Evolutionary conservation across 768 basidiomycete species (phyloP).

Genomic region (Termitomyces sp.): DNA sequence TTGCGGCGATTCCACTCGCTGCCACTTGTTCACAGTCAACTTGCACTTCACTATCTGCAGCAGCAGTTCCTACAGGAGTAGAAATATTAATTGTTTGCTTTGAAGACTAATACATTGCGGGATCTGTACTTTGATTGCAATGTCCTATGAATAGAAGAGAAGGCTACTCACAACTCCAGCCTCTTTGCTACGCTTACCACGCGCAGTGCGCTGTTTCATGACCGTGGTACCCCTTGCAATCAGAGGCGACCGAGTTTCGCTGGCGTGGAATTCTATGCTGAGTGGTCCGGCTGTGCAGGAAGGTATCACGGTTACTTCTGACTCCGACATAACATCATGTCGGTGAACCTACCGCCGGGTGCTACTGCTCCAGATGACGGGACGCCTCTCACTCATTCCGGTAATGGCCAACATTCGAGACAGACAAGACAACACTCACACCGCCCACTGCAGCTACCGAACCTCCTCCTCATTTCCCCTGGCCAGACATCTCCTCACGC

Average conservation of each 20-base stretch:
- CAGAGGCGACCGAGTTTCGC: no score
- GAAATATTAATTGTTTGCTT: not conserved
- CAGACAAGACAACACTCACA: conserved; percentile 2
- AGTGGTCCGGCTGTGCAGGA: conserved; percentile 7
- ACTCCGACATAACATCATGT: conserved; percentile 5
- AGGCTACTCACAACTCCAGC: not conserved
- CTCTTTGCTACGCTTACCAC: not conserved
- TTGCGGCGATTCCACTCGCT: no score
- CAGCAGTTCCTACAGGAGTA: not conserved
- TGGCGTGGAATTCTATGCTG: no score
- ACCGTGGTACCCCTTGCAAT: not conserved
- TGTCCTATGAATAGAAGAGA: not conserved
- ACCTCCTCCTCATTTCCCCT: conserved; percentile 52
- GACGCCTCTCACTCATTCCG: conserved; percentile 30
- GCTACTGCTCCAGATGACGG: conserved; percentile 23
- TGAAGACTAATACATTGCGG: not conserved
- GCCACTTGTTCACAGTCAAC: not conserved
- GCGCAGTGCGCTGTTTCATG: not conserved
- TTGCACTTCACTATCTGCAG: not conserved
- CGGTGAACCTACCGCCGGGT: conserved; percentile 16
- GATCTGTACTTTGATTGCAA: not conserved
- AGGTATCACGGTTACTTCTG: no score
- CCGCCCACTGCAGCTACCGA: conserved; percentile 24
- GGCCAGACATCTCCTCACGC: conserved; percentile 82
- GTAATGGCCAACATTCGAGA: conserved; percentile 13